Conservation (phyloP, 441 rosid genomes). For the Erodium moschatum region DNA sequence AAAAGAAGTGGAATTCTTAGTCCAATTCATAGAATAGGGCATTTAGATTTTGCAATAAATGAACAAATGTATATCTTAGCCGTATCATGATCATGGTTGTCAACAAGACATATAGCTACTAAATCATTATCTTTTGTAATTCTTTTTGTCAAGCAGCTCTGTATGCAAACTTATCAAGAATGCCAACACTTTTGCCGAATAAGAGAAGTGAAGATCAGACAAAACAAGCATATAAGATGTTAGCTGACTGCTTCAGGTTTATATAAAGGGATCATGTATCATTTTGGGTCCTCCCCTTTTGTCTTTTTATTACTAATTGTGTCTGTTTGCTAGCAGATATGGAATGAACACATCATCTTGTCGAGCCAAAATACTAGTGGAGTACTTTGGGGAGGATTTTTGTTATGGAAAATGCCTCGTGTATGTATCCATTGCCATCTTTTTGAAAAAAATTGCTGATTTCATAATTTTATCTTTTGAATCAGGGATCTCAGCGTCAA, state of each 20-base stretch:
- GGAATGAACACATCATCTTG: constrained; percentile 78
- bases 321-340: constrained; percentile 41
- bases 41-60: not conserved
- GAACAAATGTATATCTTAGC: not conserved
- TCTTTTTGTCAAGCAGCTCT: constrained; percentile 39
- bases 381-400: constrained; percentile 80
- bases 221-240: constrained; percentile 63
- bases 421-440: constrained; percentile 32
- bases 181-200: constrained; percentile 65
- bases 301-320: not conserved
- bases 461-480: not conserved
- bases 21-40: not conserved
- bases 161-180: constrained; percentile 55
- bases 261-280: constrained; percentile 3
- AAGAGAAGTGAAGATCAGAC: constrained; percentile 66
- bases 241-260: constrained; percentile 76
- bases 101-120: not conserved
- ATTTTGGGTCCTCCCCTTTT: constrained; percentile 6
- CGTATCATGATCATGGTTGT: not conserved
- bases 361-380: constrained; percentile 70
- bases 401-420: constrained; percentile 44
- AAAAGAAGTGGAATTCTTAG: constrained; percentile 2
- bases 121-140: not conserved
- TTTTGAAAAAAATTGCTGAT: not conserved
- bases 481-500: not conserved